Evolutionary conservation across 2,329 filamentous ascomycete genomes (phyloP).

Genomic region (Fusarium keratoplasticum): DNA sequence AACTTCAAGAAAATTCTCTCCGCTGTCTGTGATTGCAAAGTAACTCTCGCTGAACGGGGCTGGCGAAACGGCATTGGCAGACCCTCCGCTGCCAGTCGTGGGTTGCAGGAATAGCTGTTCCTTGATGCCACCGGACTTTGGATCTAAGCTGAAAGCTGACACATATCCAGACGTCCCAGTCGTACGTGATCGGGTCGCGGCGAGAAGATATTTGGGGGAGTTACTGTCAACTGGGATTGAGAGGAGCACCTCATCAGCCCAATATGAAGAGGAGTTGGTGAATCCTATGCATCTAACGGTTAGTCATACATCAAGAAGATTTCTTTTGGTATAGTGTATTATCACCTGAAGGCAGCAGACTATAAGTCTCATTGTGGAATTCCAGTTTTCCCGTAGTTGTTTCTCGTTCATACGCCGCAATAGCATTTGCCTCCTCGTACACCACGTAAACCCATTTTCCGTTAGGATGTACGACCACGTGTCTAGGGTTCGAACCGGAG

Average conservation of each 20-base stretch:
- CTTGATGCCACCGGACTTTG: background rate
- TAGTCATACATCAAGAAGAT: rapidly evolving
- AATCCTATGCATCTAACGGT: background rate
- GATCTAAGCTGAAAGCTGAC: background rate
- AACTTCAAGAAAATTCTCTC: slow-evolving; percentile 1
- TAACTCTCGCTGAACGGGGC: slow-evolving; percentile 16
- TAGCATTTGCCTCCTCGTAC: background rate
- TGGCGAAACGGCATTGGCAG: slow-evolving; percentile 22
- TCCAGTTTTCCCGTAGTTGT: background rate
- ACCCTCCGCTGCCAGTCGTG: slow-evolving; percentile 19
- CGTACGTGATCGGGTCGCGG: background rate
- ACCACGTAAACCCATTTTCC: background rate
- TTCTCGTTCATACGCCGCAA: background rate
- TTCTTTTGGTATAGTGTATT: background rate
- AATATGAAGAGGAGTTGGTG: slow-evolving; percentile 4
- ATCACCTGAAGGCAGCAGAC: background rate
- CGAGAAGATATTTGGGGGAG: background rate
- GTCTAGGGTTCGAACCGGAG: background rate
- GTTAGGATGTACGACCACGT: background rate
- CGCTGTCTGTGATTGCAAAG: slow-evolving; percentile 29
- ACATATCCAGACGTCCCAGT: background rate
- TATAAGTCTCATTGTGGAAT: background rate
- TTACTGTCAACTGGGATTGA: background rate
- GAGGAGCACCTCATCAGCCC: background rate
- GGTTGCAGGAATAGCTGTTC: slow-evolving; percentile 9